Percentiles rank a stretch among this genome's conserved stretches.
These are phyloP conservation scores for Trichoderma harzianum DNA, from an alignment of 2,329 filamentous ascomycete genomes.

Conservation along the genomic window DNA sequence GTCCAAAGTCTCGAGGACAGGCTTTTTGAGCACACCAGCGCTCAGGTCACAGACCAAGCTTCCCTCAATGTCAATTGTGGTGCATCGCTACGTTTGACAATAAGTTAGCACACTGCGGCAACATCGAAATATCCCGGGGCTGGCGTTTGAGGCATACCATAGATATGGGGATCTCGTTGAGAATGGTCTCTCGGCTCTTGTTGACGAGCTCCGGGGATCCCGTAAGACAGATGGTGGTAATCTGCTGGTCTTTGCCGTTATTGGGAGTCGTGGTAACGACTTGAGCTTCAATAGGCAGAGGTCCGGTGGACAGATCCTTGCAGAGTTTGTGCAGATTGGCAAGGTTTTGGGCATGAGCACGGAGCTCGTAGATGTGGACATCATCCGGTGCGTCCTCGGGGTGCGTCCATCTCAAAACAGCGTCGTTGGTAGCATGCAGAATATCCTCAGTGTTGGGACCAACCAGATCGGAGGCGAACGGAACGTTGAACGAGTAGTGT, in stretches of 20 bases:
- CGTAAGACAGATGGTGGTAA: constrained; percentile 87
- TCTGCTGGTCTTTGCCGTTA: constrained; percentile 60
- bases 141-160: constrained; percentile 61
- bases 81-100: constrained; percentile 65
- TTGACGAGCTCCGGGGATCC: constrained; percentile 84
- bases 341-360: constrained; percentile 87
- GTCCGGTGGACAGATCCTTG: constrained; percentile 70
- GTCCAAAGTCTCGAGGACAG: constrained; percentile 81
- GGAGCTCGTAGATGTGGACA: constrained; percentile 80
- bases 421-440: constrained; percentile 83
- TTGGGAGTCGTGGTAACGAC: constrained; percentile 81
- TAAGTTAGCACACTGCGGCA: constrained; percentile 13
- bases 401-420: constrained; percentile 89
- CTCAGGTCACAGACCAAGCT: constrained; percentile 76
- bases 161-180: constrained; percentile 89
- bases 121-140: neutral
- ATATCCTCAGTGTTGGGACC: constrained; percentile 94
- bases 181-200: constrained; percentile 81
- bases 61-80: constrained; percentile 89
- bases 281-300: constrained; percentile 73
- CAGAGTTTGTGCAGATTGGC: constrained; percentile 76
- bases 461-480: constrained; percentile 86
- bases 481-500: constrained; percentile 95
- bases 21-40: constrained; percentile 65
- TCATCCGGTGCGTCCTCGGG: constrained; percentile 82